Percentiles rank a stretch among this genome's conserved stretches.
These are phyloP conservation scores for Glomus cerebriforme DNA, from an alignment of 192 early-diverging fungal species.

Conservation along the genomic window DNA sequence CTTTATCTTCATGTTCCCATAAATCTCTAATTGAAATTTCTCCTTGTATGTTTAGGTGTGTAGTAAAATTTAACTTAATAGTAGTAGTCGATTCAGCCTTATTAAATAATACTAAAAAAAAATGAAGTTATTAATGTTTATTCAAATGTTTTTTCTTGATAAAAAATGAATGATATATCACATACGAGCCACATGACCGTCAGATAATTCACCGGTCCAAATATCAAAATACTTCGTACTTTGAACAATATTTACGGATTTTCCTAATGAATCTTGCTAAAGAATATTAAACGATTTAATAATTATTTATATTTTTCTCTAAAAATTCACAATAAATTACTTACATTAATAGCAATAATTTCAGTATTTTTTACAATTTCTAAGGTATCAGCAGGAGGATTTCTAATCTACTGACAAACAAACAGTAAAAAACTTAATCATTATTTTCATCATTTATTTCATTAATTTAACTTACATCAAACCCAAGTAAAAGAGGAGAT, in stretches of 20 bases:
- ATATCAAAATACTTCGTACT: not conserved
- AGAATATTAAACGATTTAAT: not conserved
- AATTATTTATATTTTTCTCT: not conserved
- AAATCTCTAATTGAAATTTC: slow-evolving; percentile 11
- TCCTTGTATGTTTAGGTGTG: not conserved
- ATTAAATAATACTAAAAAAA: slow-evolving; percentile 16
- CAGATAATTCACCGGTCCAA: slow-evolving; percentile 12
- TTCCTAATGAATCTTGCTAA: slow-evolving; percentile 56
- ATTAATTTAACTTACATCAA: slow-evolving; percentile 39
- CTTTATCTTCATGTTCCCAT: slow-evolving; percentile 13
- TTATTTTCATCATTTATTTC: no score
- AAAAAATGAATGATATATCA: not conserved
- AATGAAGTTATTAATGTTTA: not conserved
- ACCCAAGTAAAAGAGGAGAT: slow-evolving; percentile 60
- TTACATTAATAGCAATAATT: slow-evolving; percentile 55
- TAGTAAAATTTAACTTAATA: not conserved
- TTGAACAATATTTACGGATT: slow-evolving; percentile 1
- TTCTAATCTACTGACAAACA: slow-evolving; percentile 26
- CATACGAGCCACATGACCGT: slow-evolving; percentile 14
- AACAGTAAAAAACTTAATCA: not conserved
- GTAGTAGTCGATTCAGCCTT: not conserved
- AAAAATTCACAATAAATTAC: not conserved
- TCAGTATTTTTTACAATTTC: slow-evolving; percentile 48
- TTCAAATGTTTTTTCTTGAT: no score
- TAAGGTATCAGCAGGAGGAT: slow-evolving; percentile 33